A percentile compares a stretch with the other conserved stretches of the same genome.
These are phyloP conservation scores for Aspergillus tamarii DNA, from an alignment of 2,329 filamentous ascomycete species.

Conservation along the genomic window DNA sequence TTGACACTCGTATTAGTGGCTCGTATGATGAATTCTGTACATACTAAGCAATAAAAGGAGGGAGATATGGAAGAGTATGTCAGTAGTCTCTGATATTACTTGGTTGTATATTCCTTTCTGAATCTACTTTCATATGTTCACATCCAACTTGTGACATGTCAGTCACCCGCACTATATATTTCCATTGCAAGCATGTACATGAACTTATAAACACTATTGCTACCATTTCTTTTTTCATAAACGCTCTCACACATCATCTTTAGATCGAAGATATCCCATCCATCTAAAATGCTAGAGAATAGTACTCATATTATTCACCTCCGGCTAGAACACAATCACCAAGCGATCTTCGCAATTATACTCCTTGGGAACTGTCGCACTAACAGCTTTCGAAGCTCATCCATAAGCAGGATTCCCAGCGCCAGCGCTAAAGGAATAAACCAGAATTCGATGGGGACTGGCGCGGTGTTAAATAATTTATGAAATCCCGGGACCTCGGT, in stretches of 20 bases:
- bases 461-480: slow-evolving; percentile 52
- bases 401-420: slow-evolving; percentile 54
- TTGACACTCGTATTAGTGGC: not conserved
- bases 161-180: not conserved
- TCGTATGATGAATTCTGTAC: not conserved
- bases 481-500: slow-evolving; percentile 57
- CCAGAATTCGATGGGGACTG: slow-evolving; percentile 58
- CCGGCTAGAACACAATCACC: slow-evolving; percentile 37
- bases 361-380: slow-evolving; percentile 53
- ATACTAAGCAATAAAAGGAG: not conserved
- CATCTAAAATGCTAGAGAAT: not conserved
- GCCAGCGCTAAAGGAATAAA: slow-evolving; percentile 56
- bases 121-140: not conserved
- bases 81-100: not conserved
- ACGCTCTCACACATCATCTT: not conserved
- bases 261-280: not conserved
- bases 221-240: not conserved
- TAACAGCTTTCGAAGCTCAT: slow-evolving; percentile 56
- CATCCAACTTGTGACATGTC: not conserved
- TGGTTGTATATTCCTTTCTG: not conserved
- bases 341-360: slow-evolving; percentile 52
- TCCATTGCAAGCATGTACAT: not conserved
- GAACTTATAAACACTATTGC: not conserved
- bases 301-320: not conserved
- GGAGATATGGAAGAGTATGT: not conserved